Evolutionary conservation across 208 protist genomes (phyloP).

Genomic region (Porcisia deanei): DNA sequence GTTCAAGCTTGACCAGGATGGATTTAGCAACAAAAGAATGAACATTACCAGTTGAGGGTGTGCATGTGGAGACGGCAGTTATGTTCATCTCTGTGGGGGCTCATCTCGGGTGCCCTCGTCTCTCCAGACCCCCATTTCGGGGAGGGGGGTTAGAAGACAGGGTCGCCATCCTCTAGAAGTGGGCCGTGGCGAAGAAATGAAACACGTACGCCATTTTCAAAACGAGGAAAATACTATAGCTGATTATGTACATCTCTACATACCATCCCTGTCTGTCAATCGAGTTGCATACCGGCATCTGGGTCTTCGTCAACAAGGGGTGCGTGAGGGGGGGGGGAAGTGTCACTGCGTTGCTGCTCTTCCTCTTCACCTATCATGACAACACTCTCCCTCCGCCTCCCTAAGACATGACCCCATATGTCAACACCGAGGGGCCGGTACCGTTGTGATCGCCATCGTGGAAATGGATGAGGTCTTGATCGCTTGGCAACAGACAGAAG

Average conservation of each 20-base stretch:
- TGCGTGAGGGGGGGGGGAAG: not conserved
- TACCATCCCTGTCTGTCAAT: not conserved
- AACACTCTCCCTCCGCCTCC: not conserved
- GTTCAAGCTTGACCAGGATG: not conserved
- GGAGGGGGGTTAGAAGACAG: not conserved
- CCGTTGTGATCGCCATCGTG: not conserved
- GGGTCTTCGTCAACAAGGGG: not conserved
- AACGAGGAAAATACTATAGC: not conserved
- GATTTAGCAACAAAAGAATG: not conserved
- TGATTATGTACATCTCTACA: constrained; percentile 5
- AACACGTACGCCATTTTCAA: not conserved
- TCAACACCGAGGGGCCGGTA: not conserved
- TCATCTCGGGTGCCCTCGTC: not conserved
- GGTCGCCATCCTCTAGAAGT: not conserved
- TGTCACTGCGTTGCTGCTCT: too few species aligned
- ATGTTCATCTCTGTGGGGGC: not conserved
- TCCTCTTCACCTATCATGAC: not conserved
- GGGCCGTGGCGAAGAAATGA: not conserved
- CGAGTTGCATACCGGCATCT: not conserved
- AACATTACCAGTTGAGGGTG: not conserved
- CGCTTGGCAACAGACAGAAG: not conserved
- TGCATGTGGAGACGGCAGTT: not conserved
- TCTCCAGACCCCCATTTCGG: not conserved
- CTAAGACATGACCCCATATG: not conserved
- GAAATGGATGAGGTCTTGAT: not conserved